phyloP scores from a whole-genome alignment of 225 moss, liverwort and hornwort species.

The Sphagnum contortum region DNA sequence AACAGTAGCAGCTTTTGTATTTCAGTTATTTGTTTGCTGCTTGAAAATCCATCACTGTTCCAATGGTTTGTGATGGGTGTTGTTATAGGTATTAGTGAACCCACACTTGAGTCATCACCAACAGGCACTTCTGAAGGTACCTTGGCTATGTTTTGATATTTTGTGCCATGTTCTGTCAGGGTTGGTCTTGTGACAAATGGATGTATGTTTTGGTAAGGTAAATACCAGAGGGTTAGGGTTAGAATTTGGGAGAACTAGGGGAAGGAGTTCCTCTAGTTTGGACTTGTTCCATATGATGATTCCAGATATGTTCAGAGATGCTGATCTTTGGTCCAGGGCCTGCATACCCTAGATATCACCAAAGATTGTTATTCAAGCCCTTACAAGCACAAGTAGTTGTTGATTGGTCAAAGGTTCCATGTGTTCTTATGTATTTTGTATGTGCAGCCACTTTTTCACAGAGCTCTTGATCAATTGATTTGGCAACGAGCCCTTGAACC shows the following conservation, averaged over 20 bases:
- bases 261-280: too few relatives aligned
- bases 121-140: constrained; percentile 55
- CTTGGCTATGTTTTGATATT: constrained; percentile 2
- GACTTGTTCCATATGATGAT: too few relatives aligned
- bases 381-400: background rate
- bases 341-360: too few relatives aligned
- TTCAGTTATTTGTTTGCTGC: too few relatives aligned
- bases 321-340: too few relatives aligned
- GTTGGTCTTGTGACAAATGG: background rate
- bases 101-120: constrained; percentile 54
- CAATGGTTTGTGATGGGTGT: background rate
- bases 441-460: constrained; percentile 64
- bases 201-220: background rate
- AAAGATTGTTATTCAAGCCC: too few relatives aligned
- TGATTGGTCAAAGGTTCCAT: background rate
- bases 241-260: too few relatives aligned
- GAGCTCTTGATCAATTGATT: constrained; percentile 69
- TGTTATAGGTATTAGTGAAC: constrained; percentile 64
- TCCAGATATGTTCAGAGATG: background rate
- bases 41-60: too few relatives aligned
- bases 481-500: constrained; percentile 81
- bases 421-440: constrained; percentile 1
- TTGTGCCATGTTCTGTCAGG: background rate
- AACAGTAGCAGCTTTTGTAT: too few relatives aligned
- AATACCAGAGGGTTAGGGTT: too few relatives aligned